These are phyloP conservation scores for Primulina huaijiensis DNA, from an alignment of 257 asterid species.

Conservation along the genomic window DNA sequence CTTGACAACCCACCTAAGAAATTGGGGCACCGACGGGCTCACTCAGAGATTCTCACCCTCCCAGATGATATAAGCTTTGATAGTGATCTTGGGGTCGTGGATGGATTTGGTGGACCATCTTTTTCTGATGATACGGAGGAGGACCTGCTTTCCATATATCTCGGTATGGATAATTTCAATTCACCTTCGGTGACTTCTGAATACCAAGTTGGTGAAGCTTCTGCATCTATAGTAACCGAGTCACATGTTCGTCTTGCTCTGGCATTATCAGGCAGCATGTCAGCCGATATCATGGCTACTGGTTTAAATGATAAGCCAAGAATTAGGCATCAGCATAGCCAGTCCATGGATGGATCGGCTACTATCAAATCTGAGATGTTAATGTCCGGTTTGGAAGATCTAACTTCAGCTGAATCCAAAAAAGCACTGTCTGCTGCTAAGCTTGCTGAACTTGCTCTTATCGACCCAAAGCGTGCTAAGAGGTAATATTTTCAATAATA, in stretches of 20 bases:
- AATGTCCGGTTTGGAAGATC: slow-evolving; percentile 69
- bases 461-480: slow-evolving; percentile 98
- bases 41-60: slow-evolving; percentile 87
- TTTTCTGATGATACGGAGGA: slow-evolving; percentile 85
- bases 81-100: slow-evolving; percentile 89
- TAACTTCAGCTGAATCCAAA: slow-evolving; percentile 68
- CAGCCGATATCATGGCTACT: slow-evolving; percentile 34
- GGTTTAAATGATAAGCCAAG: slow-evolving; percentile 58
- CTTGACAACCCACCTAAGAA: slow-evolving; percentile 83
- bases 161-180: slow-evolving; percentile 87
- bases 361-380: slow-evolving; percentile 83
- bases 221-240: slow-evolving; percentile 44
- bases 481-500: slow-evolving; percentile 43
- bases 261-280: slow-evolving; percentile 24
- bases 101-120: slow-evolving; percentile 87
- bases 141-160: slow-evolving; percentile 70
- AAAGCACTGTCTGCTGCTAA: slow-evolving; percentile 92
- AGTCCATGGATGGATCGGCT: slow-evolving; percentile 98
- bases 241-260: slow-evolving; percentile 43
- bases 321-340: slow-evolving; percentile 93
- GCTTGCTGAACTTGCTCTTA: slow-evolving; percentile 93
- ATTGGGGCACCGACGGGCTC: slow-evolving; percentile 87
- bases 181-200: slow-evolving; percentile 68
- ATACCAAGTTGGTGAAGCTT: slow-evolving; percentile 64
- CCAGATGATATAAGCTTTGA: slow-evolving; percentile 95